Percentiles rank a stretch among this genome's conserved stretches.
Conservation (phyloP, 2,329 filamentous ascomycete species). For the Colletotrichum musicola region DNA sequence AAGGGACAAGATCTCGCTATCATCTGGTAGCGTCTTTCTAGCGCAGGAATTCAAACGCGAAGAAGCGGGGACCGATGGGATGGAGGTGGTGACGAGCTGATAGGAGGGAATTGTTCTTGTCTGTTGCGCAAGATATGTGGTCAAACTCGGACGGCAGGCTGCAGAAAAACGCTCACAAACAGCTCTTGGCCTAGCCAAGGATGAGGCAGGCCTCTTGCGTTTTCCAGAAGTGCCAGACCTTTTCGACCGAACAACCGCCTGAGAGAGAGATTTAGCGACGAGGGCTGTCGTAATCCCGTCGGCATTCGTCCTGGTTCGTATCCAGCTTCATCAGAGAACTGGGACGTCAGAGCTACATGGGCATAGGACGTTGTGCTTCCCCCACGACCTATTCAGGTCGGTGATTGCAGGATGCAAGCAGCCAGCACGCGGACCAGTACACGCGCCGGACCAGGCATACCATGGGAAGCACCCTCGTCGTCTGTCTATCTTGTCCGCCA, state of each 20-base stretch:
- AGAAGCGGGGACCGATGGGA: neutral
- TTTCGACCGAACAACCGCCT: neutral
- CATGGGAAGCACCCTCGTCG: neutral
- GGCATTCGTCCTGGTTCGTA: neutral
- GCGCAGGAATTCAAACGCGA: neutral
- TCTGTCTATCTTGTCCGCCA: neutral
- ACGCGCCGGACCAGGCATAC: no score
- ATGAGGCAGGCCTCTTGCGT: neutral
- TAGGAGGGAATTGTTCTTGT: neutral
- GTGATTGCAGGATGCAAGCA: slow-evolving; percentile 29
- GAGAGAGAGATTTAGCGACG: no score
- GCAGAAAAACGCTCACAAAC: slow-evolving; percentile 8
- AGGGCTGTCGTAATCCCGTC: no score
- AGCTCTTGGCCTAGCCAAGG: neutral
- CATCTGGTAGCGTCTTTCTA: neutral
- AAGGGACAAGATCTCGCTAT: neutral
- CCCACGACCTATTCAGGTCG: neutral
- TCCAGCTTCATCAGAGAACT: neutral
- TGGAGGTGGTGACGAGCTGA: neutral
- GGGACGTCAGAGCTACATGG: neutral
- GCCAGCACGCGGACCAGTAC: slow-evolving; percentile 13
- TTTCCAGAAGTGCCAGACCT: slow-evolving; percentile 19
- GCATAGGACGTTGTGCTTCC: neutral
- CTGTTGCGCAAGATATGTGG: neutral
- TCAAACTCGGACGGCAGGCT: slow-evolving; percentile 1